Conservation (phyloP, 306 rosid genomes). For the Vigna trinervia region DNA sequence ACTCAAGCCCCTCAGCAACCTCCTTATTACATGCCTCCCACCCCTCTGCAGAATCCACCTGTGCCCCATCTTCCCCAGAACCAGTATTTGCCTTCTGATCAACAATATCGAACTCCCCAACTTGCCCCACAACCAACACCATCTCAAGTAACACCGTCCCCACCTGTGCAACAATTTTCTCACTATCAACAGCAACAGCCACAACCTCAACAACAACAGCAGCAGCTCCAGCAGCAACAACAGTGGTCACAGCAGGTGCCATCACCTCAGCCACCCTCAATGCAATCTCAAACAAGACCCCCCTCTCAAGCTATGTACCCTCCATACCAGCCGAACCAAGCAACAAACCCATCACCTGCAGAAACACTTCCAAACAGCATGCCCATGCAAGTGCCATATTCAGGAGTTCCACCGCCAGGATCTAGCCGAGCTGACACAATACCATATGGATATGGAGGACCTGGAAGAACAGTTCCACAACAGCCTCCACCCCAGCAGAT, state of each 20-base stretch:
- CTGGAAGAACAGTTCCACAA: slow-evolving; percentile 79
- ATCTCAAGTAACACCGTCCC: slow-evolving; percentile 70
- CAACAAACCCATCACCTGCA: slow-evolving; percentile 61
- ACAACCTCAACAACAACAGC: slow-evolving; percentile 52
- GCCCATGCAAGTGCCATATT: slow-evolving; percentile 87
- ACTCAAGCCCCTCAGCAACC: slow-evolving; percentile 68
- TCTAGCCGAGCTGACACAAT: slow-evolving; percentile 67
- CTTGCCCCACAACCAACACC: slow-evolving; percentile 64
- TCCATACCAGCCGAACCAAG: slow-evolving; percentile 71
- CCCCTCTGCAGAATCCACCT: slow-evolving; percentile 64
- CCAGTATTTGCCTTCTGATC: slow-evolving; percentile 73
- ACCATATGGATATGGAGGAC: slow-evolving; percentile 74
- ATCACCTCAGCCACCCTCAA: slow-evolving; percentile 64
- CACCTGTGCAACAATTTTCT: slow-evolving; percentile 68
- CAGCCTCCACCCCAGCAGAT: slow-evolving; percentile 83
- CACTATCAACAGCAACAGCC: slow-evolving; percentile 81
- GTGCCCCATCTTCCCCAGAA: slow-evolving; percentile 67
- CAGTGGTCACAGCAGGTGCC: slow-evolving; percentile 62
- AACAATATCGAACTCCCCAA: slow-evolving; percentile 73
- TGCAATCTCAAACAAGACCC: slow-evolving; percentile 77
- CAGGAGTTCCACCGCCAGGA: slow-evolving; percentile 72
- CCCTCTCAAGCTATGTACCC: slow-evolving; percentile 64
- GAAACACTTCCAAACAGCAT: slow-evolving; percentile 81
- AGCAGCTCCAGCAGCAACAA: slow-evolving; percentile 51
- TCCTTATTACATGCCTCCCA: slow-evolving; percentile 73